These are phyloP conservation scores for Ogataea paradorogensis DNA, from an alignment of 805 yeast species.

Conservation along the genomic window DNA sequence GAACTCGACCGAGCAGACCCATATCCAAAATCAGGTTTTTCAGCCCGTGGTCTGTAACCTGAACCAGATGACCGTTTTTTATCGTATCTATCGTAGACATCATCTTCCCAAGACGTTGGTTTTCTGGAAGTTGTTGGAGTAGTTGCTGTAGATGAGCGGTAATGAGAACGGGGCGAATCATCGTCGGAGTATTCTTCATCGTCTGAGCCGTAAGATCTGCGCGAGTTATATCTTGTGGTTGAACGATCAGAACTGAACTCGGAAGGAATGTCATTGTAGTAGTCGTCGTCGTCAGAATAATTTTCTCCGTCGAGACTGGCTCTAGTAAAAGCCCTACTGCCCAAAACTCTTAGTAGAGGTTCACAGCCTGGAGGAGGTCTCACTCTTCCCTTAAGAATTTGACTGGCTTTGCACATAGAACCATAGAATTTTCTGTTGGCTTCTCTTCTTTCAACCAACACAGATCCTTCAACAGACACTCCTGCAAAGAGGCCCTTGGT, in stretches of 20 bases:
- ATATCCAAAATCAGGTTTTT: slow-evolving; percentile 35
- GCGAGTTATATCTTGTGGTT: slow-evolving; percentile 10
- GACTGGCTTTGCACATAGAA: slow-evolving; percentile 79
- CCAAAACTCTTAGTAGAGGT: slow-evolving; percentile 78
- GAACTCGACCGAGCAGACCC: slow-evolving; percentile 35
- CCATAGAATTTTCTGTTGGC: slow-evolving; percentile 96
- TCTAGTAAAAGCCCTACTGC: slow-evolving; percentile 73
- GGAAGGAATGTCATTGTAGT: slow-evolving; percentile 75
- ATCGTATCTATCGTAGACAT: slow-evolving; percentile 60
- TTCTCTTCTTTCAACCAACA: slow-evolving; percentile 93
- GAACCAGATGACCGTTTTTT: slow-evolving; percentile 29
- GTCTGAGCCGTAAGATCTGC: slow-evolving; percentile 25
- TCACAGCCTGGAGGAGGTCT: slow-evolving; percentile 92
- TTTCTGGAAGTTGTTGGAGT: slow-evolving; percentile 15
- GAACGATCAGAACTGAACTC: slow-evolving; percentile 53
- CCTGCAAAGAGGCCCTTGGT: slow-evolving; percentile 98
- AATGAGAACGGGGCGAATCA: slow-evolving; percentile 34
- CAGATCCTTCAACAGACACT: slow-evolving; percentile 94
- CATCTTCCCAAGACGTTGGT: slow-evolving; percentile 79
- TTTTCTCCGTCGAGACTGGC: slow-evolving; percentile 42
- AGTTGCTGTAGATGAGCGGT: slow-evolving; percentile 19
- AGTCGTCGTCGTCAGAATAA: slow-evolving; percentile 59
- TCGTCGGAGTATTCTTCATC: slow-evolving; percentile 37
- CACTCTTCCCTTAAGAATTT: slow-evolving; percentile 80
- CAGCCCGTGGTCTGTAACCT: slow-evolving; percentile 33